These are phyloP conservation scores for Colletotrichum lindemuthianum DNA, from an alignment of 2,329 filamentous ascomycete genomes.

Conservation along the genomic window DNA sequence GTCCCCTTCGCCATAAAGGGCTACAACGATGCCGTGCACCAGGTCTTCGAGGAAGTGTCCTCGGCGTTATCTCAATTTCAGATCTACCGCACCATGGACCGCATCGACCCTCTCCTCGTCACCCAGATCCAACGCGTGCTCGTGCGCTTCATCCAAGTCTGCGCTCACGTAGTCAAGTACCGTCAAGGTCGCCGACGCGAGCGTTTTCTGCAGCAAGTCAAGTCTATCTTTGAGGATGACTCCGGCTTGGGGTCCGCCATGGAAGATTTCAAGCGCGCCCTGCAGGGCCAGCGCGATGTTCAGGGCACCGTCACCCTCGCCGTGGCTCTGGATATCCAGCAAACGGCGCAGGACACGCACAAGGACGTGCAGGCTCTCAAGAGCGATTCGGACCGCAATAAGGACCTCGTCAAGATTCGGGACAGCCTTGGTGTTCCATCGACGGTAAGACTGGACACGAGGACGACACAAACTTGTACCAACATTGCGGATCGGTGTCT, in stretches of 20 bases:
- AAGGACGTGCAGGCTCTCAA: background rate
- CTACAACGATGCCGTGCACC: background rate
- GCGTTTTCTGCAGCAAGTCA: background rate
- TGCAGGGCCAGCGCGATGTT: background rate
- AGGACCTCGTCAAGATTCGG: background rate
- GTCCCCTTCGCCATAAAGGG: background rate
- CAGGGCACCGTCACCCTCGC: conserved; percentile 1
- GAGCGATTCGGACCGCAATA: background rate
- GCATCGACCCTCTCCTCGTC: background rate
- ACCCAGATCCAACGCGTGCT: conserved; percentile 6
- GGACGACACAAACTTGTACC: background rate
- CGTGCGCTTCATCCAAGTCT: conserved; percentile 7
- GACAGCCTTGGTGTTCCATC: background rate
- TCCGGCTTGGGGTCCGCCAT: background rate
- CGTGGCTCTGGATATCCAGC: background rate
- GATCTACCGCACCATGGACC: conserved; percentile 1
- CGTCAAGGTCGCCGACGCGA: conserved; percentile 9
- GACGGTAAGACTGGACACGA: background rate
- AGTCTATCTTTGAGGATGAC: background rate
- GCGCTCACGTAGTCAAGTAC: conserved; percentile 13
- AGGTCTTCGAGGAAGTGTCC: conserved; percentile 9
- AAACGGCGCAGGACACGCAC: background rate
- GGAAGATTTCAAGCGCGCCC: background rate
- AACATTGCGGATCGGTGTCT: conserved; percentile 1
- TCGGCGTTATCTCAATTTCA: conserved; percentile 9